Evolutionary conservation across 75 land plant genomes (phyloP).

Genomic region (Gnetum montanum): DNA sequence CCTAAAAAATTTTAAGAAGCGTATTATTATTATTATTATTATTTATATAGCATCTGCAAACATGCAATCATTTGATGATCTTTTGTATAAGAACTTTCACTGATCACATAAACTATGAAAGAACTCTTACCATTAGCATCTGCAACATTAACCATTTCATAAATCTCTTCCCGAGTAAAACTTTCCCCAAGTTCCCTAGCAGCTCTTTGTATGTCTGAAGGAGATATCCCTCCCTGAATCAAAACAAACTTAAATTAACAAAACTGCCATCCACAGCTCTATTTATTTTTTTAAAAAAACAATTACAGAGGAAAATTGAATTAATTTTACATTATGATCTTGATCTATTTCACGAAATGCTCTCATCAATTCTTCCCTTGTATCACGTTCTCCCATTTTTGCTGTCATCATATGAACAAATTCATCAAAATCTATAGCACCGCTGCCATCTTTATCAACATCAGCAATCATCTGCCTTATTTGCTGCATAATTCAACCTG

Average conservation of each 20-base stretch:
- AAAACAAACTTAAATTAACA: not conserved
- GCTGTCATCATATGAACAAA: slow-evolving; percentile 94
- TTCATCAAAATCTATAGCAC: slow-evolving; percentile 82
- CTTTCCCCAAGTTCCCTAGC: slow-evolving; percentile 78
- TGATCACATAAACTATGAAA: slow-evolving; percentile 42
- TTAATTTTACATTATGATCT: slow-evolving; percentile 63
- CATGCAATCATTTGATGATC: slow-evolving; percentile 16
- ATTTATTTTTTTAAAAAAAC: no score
- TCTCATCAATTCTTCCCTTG: slow-evolving; percentile 78
- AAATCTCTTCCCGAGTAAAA: slow-evolving; percentile 59
- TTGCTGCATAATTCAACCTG: slow-evolving; percentile 46
- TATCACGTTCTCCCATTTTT: slow-evolving; percentile 93
- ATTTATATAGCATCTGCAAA: slow-evolving; percentile 6
- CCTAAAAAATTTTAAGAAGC: slow-evolving; percentile 19
- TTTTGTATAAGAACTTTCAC: no score
- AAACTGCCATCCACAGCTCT: not conserved
- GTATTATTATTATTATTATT: not conserved
- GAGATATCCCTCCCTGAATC: slow-evolving; percentile 85
- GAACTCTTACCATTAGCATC: slow-evolving; percentile 67
- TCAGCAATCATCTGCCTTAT: slow-evolving; percentile 77
- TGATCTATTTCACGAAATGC: slow-evolving; percentile 79
- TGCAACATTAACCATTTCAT: slow-evolving; percentile 91
- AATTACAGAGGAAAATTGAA: not conserved
- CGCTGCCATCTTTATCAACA: slow-evolving; percentile 77
- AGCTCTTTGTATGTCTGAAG: slow-evolving; percentile 60